phyloP scores from a whole-genome alignment of 139 green algal species.

The Pedinophyceae sp. region DNA sequence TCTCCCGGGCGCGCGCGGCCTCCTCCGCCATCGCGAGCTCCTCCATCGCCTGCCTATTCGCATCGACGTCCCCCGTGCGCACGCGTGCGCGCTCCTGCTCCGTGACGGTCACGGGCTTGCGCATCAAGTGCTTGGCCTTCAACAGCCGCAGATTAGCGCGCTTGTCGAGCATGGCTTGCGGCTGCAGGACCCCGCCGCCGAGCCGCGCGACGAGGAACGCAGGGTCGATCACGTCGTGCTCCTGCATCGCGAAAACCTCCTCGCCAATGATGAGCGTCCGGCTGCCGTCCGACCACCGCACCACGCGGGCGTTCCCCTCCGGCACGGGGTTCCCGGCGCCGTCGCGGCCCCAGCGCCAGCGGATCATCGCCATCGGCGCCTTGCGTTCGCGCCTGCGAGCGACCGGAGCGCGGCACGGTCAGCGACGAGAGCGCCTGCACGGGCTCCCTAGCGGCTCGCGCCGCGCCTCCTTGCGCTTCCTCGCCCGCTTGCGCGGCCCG shows the following conservation, averaged over 20 bases:
- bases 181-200: neutral
- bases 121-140: neutral
- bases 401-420: too few relatives aligned
- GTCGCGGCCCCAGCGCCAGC: neutral
- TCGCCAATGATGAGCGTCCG: constrained; percentile 17
- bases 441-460: too few relatives aligned
- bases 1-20: too few relatives aligned
- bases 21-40: too few relatives aligned
- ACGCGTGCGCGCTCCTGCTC: constrained; percentile 1
- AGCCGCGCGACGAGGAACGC: neutral
- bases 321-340: too few relatives aligned
- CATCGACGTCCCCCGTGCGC: too few relatives aligned
- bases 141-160: constrained; percentile 2
- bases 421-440: too few relatives aligned
- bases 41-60: too few relatives aligned
- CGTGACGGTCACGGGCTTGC: neutral
- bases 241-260: constrained; percentile 13
- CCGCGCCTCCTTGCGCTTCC: too few relatives aligned
- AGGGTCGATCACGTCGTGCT: constrained; percentile 3
- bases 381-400: too few relatives aligned
- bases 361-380: too few relatives aligned
- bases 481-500: neutral
- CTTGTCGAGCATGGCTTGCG: neutral
- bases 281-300: constrained; percentile 24
- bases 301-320: constrained; percentile 25